A percentile compares a stretch with the other conserved stretches of the same genome.
These are phyloP conservation scores for Castanea mollissima DNA, from an alignment of 306 rosid species.

Conservation along the genomic window DNA sequence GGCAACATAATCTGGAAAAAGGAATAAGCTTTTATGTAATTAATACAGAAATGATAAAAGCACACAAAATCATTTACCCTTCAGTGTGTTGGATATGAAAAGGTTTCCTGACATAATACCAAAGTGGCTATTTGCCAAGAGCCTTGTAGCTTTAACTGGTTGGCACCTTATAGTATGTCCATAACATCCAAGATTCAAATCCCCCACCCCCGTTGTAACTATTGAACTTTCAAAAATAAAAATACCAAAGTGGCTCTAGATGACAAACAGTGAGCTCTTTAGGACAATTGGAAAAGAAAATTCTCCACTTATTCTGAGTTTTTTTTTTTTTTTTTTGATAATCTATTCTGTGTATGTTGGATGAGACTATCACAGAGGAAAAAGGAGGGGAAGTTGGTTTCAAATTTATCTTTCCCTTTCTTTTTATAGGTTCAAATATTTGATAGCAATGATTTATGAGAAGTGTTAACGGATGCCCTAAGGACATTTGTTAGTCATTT, in stretches of 20 bases:
- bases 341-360: background rate
- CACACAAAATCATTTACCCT: background rate
- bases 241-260: no score
- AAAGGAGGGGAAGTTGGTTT: background rate
- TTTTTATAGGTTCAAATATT: background rate
- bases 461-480: no score
- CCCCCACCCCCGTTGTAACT: no score
- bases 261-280: no score
- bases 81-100: background rate
- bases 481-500: no score
- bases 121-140: background rate
- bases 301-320: background rate
- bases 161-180: no score
- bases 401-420: background rate
- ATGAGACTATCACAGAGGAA: background rate
- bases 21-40: constrained; percentile 17
- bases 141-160: no score
- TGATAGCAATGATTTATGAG: background rate
- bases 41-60: constrained; percentile 4
- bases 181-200: no score
- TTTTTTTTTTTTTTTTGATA: background rate
- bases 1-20: constrained; percentile 89
- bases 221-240: no score
- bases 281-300: background rate
- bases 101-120: background rate